A percentile compares a stretch with the other conserved stretches of the same genome.
These are phyloP conservation scores for Fraxinus dipetala DNA, from an alignment of 305 asterid species.

Conservation along the genomic window DNA sequence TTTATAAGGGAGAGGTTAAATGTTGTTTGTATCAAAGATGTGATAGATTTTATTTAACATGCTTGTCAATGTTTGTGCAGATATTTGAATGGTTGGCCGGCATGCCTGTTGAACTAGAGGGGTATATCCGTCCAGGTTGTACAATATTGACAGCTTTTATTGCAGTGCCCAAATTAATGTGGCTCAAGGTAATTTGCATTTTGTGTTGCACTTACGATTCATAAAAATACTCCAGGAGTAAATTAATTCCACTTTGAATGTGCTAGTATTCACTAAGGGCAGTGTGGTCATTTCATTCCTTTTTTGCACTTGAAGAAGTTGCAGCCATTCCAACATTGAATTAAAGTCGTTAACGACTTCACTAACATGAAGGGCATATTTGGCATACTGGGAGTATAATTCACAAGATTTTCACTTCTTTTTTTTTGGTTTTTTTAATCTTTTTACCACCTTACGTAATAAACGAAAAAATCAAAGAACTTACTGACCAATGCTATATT, in stretches of 20 bases:
- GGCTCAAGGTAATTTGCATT: conserved; percentile 60
- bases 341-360: background rate
- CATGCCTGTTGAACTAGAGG: conserved; percentile 96
- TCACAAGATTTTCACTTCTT: background rate
- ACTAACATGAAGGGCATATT: background rate
- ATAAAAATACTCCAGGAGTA: background rate
- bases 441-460: background rate
- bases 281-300: background rate
- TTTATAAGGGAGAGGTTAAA: conserved; percentile 31
- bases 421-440: background rate
- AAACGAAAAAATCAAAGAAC: background rate
- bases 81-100: conserved; percentile 90
- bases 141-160: conserved; percentile 79
- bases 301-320: background rate
- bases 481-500: background rate
- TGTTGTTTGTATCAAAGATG: conserved; percentile 21
- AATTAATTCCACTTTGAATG: background rate
- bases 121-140: conserved; percentile 93
- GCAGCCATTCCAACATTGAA: background rate
- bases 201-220: background rate
- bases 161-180: conserved; percentile 70
- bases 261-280: background rate
- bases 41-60: conserved; percentile 31
- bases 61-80: conserved; percentile 36
- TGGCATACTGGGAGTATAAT: background rate